These are phyloP conservation scores for Niveomyces coronatus DNA, from an alignment of 2,329 filamentous ascomycete genomes.

Conservation along the genomic window DNA sequence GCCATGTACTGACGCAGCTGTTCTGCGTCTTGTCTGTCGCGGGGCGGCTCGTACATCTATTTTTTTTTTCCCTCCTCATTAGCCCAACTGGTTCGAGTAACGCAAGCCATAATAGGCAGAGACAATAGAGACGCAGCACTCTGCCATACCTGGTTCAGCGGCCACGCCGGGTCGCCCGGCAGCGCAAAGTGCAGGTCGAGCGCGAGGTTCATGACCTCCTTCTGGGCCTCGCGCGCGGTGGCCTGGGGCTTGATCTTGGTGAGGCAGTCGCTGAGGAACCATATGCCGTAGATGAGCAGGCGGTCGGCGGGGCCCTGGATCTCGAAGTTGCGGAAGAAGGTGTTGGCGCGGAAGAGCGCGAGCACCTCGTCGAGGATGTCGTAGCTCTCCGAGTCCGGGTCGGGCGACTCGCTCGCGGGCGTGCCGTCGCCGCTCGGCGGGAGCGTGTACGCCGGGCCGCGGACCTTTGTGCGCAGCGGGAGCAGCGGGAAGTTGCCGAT, in stretches of 20 bases:
- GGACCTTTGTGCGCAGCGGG: slow-evolving; percentile 86
- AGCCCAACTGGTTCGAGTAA: too few species aligned
- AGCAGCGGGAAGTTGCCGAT: slow-evolving; percentile 91
- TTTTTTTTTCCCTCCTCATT: too few species aligned
- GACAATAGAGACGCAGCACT: too few species aligned
- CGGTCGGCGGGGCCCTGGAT: slow-evolving; percentile 94
- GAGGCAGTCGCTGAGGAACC: slow-evolving; percentile 87
- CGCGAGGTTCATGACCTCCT: slow-evolving; percentile 83
- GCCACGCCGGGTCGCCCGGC: slow-evolving; percentile 86
- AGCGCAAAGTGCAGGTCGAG: slow-evolving; percentile 89
- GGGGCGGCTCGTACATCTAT: slow-evolving; percentile 79
- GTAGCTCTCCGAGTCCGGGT: slow-evolving; percentile 86
- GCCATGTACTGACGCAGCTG: slow-evolving; percentile 78
- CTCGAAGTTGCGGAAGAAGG: slow-evolving; percentile 98
- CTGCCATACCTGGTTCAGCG: slow-evolving; percentile 76
- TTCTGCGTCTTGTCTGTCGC: slow-evolving; percentile 82
- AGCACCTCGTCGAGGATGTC: slow-evolving; percentile 94
- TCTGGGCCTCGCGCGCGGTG: slow-evolving; percentile 45
- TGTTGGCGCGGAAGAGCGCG: slow-evolving; percentile 90
- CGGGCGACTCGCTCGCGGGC: slow-evolving; percentile 51
- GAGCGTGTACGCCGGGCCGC: slow-evolving; percentile 88
- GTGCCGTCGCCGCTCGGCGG: slow-evolving; percentile 47
- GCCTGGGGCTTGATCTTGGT: slow-evolving; percentile 73
- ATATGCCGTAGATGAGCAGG: slow-evolving; percentile 90
- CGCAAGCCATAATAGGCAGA: too few species aligned